Percentiles rank a stretch among this genome's conserved stretches.
These are phyloP conservation scores for Nakazawaea pomicola DNA, from an alignment of 805 yeast genomes.

Conservation along the genomic window DNA sequence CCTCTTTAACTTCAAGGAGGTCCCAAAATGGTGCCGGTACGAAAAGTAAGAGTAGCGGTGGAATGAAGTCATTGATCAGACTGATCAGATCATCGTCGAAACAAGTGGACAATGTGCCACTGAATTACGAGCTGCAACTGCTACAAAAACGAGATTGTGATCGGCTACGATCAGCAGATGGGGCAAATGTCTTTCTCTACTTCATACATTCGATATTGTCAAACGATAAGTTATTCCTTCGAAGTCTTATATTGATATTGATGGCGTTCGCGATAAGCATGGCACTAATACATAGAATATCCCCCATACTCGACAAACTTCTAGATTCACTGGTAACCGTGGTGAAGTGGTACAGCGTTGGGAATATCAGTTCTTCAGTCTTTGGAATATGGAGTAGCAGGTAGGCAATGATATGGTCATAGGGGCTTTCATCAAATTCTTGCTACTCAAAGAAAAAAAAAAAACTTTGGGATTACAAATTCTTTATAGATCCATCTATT, in stretches of 20 bases:
- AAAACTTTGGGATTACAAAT: not conserved
- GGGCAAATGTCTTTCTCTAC: not conserved
- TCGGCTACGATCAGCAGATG: not conserved
- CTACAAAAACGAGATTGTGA: too few species aligned
- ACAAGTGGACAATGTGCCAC: too few species aligned
- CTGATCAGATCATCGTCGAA: too few species aligned
- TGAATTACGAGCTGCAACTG: too few species aligned
- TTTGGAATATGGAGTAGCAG: not conserved
- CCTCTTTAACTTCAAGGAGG: too few species aligned
- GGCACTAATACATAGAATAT: not conserved
- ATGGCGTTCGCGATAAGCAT: not conserved
- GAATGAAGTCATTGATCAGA: too few species aligned
- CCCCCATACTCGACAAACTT: not conserved
- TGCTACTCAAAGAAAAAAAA: not conserved
- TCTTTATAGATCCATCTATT: not conserved
- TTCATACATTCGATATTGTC: slow-evolving; percentile 2
- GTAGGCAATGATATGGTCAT: not conserved
- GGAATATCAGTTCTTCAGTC: not conserved
- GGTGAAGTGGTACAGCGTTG: slow-evolving; percentile 5
- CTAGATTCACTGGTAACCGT: slow-evolving; percentile 3
- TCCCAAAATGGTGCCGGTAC: too few species aligned
- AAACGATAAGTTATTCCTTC: not conserved
- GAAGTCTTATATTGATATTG: not conserved
- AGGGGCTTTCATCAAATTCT: not conserved
- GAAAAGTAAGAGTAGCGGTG: too few species aligned